Conservation (phyloP, 2,329 filamentous ascomycete species). For the Xylariaceae sp. region DNA sequence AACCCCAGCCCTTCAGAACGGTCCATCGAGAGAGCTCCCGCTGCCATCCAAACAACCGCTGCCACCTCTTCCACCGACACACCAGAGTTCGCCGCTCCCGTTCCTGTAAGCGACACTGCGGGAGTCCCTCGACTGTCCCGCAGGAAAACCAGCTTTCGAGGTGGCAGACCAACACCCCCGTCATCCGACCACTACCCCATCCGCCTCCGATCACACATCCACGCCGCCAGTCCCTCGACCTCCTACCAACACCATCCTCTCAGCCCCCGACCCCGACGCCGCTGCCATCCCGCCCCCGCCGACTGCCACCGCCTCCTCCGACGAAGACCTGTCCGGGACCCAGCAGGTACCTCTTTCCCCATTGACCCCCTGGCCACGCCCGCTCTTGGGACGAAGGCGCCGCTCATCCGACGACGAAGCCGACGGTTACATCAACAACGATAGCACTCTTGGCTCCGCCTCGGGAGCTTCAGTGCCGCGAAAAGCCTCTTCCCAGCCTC, state of each 20-base stretch:
- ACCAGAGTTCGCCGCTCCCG: no score
- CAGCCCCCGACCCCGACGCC: conserved; percentile 28
- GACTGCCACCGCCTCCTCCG: conserved; percentile 8
- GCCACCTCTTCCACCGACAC: no score
- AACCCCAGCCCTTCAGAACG: no score
- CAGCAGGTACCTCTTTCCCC: conserved; percentile 6
- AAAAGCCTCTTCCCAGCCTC: conserved; percentile 17
- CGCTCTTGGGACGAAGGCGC: conserved; percentile 49
- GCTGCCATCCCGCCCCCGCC: conserved; percentile 10
- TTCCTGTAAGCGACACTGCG: no score
- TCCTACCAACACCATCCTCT: conserved; percentile 39
- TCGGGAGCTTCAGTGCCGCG: no score
- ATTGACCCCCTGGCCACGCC: conserved; percentile 17
- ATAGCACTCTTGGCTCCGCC: no score
- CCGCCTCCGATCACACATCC: conserved; percentile 60
- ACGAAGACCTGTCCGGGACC: conserved; percentile 7
- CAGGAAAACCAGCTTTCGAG: conserved; percentile 44
- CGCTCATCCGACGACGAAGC: conserved; percentile 36
- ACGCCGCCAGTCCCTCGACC: conserved; percentile 44
- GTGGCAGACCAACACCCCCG: conserved; percentile 64
- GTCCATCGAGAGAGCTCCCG: no score
- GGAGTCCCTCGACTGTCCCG: conserved; percentile 32
- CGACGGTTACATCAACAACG: no score
- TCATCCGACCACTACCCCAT: conserved; percentile 45
- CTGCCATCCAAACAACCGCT: no score